Base-by-base conservation (phyloP, 345 rosid genomes). In the Isatis tinctoria region DNA sequence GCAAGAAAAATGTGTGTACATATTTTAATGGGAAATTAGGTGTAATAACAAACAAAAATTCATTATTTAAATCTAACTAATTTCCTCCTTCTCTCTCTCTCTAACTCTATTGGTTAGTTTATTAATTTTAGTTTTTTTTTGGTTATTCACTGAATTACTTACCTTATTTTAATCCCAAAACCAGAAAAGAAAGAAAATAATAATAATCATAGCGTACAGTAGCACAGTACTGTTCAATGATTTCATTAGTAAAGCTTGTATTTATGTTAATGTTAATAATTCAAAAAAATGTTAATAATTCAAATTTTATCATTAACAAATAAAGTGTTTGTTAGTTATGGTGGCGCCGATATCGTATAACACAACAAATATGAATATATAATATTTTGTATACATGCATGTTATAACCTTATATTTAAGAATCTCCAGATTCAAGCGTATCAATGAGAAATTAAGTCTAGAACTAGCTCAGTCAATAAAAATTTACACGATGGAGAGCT, bases 331-430 rank as follows among this genome's bases (percentile, higher is more conserved):
- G 3, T 71, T 36, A 43, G 56, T 32, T 49, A 49, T 73, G 24
- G 27, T 73, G 58, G 71, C 65, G 49, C 65, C 58, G 49, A 65
- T n/a, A 44, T 64, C 64, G 28, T 60, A 47, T 53, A 53, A 22
- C 17, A 28, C 18, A 22, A 45, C 30, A 41, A 4, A 41, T 3
- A 4, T 54, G 11, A 37, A 60, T 11, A 48, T 6, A 53, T 54
- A 20, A 4, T 35, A 43, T 52, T 22, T 22, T 2, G 24, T 22
- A 22, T 22, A 22, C 24, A 22, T 22, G 24, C 24, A 22, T 22
- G 24, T 1, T 2, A 22, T 20, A 18, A n/a, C 12, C n/a, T 51
- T 51, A 13, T 27, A 52, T 28, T 14, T 27, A 18, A 16, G 3
- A 13, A 45, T 59, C 36, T 45, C 28, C 33, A 48, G 22, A 48